Base-by-base conservation (phyloP, 768 basidiomycete genomes). In the Tylopilus sp. region DNA sequence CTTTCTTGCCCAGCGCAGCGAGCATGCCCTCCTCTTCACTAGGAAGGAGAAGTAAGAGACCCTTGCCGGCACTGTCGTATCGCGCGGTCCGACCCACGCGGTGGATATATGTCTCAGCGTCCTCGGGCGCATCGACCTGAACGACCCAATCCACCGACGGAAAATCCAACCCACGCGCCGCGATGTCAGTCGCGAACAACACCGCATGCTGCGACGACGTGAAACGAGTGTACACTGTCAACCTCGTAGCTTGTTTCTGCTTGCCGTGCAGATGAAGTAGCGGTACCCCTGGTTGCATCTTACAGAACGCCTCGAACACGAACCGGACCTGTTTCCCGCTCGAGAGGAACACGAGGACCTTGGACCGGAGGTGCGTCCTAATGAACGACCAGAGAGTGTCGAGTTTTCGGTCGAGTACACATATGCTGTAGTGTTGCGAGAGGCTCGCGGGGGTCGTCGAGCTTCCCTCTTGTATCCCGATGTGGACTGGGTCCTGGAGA, bases 291-390 rank as follows among this genome's bases (percentile, higher is more conserved):
- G 96, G 96, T 57, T 96, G 96, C 78, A 99, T 84, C 69, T 87
- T 87, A 74, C 92, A 88, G 72, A 99, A 98, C 16, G 89, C 91
- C 74, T 97, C 95, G 64, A 89, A 98, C 8, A 89, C 87, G 70
- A 98, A 98, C 19, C 95, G 92, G 47, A 98, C 94, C 73, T 99
- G 97, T 70, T 98, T 98, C 69, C 93, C 89, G 56, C 86, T 88
- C 22, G 94, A 97, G 61, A 98, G 76, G 72, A 99, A 98, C 3
- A 98, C 93, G 33, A 99, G 85, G 7, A 82, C 82, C 72, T 99
- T 99, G 63, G 79, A 82, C 68, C 91, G 89, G 11, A 98, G 78
- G 63, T 98, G 97, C 6, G 86, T 87, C 71, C 91, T 95, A 73
- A 98, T 86, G 72, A 99, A 99, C 40, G 86, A 86, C 88, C 90